A percentile compares a stretch with the other conserved stretches of the same genome.
phyloP scores from a whole-genome alignment of 2,329 filamentous ascomycete species.

The Stenocarpella maydis region DNA sequence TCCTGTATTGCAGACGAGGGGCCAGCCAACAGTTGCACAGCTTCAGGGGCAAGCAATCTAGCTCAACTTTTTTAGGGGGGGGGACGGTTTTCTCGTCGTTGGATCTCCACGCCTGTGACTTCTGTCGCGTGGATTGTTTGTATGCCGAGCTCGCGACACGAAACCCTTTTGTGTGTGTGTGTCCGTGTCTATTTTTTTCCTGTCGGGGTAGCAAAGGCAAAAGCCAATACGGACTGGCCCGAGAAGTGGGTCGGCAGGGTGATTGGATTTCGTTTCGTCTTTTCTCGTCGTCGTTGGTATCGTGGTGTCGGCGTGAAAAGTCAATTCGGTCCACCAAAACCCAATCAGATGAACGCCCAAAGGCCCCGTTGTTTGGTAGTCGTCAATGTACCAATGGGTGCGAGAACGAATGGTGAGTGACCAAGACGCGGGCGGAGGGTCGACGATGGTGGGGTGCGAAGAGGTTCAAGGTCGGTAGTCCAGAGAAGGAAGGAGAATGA shows the following conservation, averaged over 20 bases:
- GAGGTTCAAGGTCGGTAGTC: not conserved
- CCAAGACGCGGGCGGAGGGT: not conserved
- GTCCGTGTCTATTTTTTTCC: not conserved
- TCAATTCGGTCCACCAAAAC: not conserved
- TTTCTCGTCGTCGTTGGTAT: slow-evolving; percentile 22
- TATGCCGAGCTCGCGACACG: not conserved
- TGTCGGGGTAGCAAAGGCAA: not conserved
- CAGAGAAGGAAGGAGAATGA: not conserved
- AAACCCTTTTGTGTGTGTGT: not conserved
- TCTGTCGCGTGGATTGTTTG: not conserved
- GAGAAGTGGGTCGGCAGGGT: not conserved
- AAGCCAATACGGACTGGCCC: slow-evolving; percentile 1
- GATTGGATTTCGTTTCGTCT: slow-evolving; percentile 19
- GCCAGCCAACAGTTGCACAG: slow-evolving; percentile 9
- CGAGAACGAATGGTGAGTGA: not conserved
- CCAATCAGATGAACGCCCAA: not conserved
- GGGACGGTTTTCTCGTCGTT: not conserved
- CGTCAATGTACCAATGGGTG: not conserved
- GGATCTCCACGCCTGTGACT: not conserved
- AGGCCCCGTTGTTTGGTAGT: not conserved
- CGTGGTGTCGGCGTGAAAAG: slow-evolving; percentile 14
- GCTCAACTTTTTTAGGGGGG: not conserved
- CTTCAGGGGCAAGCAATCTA: slow-evolving; percentile 23
- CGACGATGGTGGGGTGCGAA: not conserved
- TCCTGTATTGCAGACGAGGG: not conserved